These are phyloP conservation scores for Mortierella sp. DNA, from an alignment of 371 early-diverging fungal species.

Conservation along the genomic window DNA sequence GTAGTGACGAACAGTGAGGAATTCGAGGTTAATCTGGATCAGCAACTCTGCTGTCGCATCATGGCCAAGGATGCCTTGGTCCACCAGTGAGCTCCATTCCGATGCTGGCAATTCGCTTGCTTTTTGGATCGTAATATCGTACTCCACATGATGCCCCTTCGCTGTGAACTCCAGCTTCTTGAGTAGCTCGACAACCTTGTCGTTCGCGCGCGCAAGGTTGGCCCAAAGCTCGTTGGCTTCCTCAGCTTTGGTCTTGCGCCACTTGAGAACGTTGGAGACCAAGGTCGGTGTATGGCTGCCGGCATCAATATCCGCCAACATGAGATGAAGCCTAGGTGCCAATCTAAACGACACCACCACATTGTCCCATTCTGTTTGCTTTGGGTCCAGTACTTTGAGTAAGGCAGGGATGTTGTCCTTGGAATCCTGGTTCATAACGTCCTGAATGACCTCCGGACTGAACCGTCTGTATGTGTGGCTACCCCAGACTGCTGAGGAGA, in stretches of 20 bases:
- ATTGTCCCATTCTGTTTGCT: slow-evolving; percentile 77
- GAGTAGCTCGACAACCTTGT: slow-evolving; percentile 37
- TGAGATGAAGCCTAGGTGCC: slow-evolving; percentile 79
- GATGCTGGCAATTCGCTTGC: slow-evolving; percentile 18
- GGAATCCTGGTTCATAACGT: slow-evolving; percentile 61
- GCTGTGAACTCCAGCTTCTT: slow-evolving; percentile 26
- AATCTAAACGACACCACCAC: slow-evolving; percentile 70
- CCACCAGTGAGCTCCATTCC: slow-evolving; percentile 21
- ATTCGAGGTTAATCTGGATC: slow-evolving; percentile 29
- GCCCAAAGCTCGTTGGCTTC: slow-evolving; percentile 57
- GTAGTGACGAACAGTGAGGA: slow-evolving; percentile 49
- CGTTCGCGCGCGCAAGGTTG: slow-evolving; percentile 31
- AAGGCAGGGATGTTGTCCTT: slow-evolving; percentile 22
- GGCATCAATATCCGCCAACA: slow-evolving; percentile 92
- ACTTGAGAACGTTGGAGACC: slow-evolving; percentile 87
- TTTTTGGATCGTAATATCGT: slow-evolving; percentile 26
- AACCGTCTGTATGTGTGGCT: slow-evolving; percentile 89
- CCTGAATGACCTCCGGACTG: slow-evolving; percentile 74
- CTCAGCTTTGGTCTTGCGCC: slow-evolving; percentile 79
- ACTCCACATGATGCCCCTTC: slow-evolving; percentile 7
- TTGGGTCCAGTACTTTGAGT: slow-evolving; percentile 34
- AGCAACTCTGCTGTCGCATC: slow-evolving; percentile 19
- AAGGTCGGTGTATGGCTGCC: slow-evolving; percentile 95
- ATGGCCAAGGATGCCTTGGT: slow-evolving; percentile 6
- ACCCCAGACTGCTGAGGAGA: slow-evolving; percentile 92